Evolutionary conservation across 805 yeast genomes (phyloP).

Genomic region (Yamadazyma phyllophila): DNA sequence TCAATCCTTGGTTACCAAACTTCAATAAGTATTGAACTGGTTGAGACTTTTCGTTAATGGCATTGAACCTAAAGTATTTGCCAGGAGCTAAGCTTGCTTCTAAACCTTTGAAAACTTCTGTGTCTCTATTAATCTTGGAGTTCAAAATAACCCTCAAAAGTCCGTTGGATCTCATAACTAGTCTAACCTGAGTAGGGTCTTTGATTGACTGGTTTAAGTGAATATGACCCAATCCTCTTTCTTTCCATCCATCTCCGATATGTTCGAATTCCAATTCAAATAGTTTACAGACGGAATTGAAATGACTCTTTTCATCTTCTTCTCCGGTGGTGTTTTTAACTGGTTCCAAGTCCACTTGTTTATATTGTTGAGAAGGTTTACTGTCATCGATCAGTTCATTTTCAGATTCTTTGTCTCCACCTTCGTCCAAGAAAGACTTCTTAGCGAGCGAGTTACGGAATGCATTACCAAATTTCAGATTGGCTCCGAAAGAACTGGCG

Average conservation of each 20-base stretch:
- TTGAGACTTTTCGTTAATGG: slow-evolving; percentile 51
- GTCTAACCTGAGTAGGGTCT: slow-evolving; percentile 50
- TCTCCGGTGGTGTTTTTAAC: slow-evolving; percentile 80
- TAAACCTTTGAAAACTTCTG: slow-evolving; percentile 74
- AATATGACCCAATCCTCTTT: slow-evolving; percentile 86
- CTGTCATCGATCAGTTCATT: neutral
- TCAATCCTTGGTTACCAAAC: slow-evolving; percentile 59
- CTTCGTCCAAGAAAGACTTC: slow-evolving; percentile 57
- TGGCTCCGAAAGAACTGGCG: slow-evolving; percentile 41
- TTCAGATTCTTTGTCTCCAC: slow-evolving; percentile 15
- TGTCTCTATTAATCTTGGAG: slow-evolving; percentile 58
- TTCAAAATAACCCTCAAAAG: slow-evolving; percentile 80
- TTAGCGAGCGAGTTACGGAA: slow-evolving; percentile 50
- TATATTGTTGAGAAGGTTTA: slow-evolving; percentile 24
- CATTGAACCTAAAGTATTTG: slow-evolving; percentile 74
- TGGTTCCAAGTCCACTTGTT: slow-evolving; percentile 38
- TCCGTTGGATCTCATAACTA: slow-evolving; percentile 91
- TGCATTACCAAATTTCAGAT: slow-evolving; percentile 51
- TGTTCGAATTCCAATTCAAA: slow-evolving; percentile 70
- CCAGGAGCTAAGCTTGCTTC: slow-evolving; percentile 82
- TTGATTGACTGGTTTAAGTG: slow-evolving; percentile 61
- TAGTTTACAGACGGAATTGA: slow-evolving; percentile 71
- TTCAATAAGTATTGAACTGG: slow-evolving; percentile 85
- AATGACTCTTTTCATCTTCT: slow-evolving; percentile 73
- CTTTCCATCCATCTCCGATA: slow-evolving; percentile 86